Evolutionary conservation across 805 yeast species (phyloP).

Genomic region (Kodamaea nitidulidarum): DNA sequence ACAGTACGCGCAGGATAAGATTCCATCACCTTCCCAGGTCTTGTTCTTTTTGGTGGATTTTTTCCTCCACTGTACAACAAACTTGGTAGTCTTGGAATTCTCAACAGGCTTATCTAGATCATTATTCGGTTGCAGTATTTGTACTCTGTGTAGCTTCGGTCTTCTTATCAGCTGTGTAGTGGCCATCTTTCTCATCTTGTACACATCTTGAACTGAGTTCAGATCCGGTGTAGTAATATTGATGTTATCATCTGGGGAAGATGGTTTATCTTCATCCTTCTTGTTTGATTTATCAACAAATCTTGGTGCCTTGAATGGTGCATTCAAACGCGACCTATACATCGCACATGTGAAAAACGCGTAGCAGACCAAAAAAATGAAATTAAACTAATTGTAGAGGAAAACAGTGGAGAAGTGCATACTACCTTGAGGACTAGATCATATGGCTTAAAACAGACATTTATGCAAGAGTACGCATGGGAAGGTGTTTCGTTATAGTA

Average conservation of each 20-base stretch:
- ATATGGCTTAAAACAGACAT: no score
- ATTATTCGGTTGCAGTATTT: background rate
- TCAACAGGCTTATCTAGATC: background rate
- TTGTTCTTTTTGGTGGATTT: slow-evolving; percentile 73
- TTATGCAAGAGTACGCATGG: no score
- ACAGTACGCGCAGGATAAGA: slow-evolving; percentile 29
- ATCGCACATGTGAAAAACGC: slow-evolving; percentile 8
- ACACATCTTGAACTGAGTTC: background rate
- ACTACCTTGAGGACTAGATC: no score
- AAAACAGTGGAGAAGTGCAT: no score
- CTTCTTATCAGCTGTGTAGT: background rate
- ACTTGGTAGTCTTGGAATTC: slow-evolving; percentile 3
- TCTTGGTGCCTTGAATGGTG: slow-evolving; percentile 54
- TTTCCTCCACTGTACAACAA: slow-evolving; percentile 62
- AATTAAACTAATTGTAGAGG: background rate
- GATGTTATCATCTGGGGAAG: background rate
- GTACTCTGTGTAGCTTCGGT: background rate
- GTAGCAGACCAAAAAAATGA: background rate
- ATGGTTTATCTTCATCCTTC: background rate
- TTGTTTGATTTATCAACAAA: slow-evolving; percentile 9
- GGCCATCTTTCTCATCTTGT: slow-evolving; percentile 5
- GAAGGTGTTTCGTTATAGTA: no score
- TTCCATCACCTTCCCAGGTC: slow-evolving; percentile 94
- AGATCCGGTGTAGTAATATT: no score
- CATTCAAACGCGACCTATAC: slow-evolving; percentile 27